Conservation (phyloP, 257 asterid genomes). For the Nicotiana knightiana region DNA sequence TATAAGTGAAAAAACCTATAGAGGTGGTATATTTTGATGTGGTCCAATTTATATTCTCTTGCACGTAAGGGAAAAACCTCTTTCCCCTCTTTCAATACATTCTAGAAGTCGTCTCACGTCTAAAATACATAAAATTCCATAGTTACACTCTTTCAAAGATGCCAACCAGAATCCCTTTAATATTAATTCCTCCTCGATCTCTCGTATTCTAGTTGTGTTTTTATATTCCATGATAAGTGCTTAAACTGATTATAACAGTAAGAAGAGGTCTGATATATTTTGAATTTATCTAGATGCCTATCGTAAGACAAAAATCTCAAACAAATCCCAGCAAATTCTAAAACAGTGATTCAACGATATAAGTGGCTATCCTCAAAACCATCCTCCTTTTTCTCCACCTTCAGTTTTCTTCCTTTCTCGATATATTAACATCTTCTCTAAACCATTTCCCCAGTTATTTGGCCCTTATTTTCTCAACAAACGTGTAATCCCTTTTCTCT, state of each 20-base stretch:
- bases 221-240: background rate
- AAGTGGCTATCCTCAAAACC: conserved; percentile 16
- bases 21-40: too few species aligned
- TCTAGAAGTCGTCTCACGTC: background rate
- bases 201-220: too few species aligned
- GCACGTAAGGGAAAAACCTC: too few species aligned
- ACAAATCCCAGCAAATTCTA: background rate
- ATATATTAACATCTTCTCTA: background rate
- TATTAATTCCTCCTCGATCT: background rate
- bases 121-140: background rate
- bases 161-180: background rate
- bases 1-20: too few species aligned
- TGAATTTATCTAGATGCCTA: background rate
- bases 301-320: background rate
- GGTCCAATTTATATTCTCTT: too few species aligned
- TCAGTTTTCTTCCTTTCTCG: background rate
- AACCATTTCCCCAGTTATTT: background rate
- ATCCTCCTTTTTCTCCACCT: background rate
- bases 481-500: background rate
- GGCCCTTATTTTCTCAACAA: background rate
- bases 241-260: background rate
- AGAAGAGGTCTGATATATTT: background rate
- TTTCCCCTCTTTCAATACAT: background rate
- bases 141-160: background rate
- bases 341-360: background rate